Conservation (phyloP, 2,329 filamentous ascomycete genomes). For the Verticillium alfalfae region DNA sequence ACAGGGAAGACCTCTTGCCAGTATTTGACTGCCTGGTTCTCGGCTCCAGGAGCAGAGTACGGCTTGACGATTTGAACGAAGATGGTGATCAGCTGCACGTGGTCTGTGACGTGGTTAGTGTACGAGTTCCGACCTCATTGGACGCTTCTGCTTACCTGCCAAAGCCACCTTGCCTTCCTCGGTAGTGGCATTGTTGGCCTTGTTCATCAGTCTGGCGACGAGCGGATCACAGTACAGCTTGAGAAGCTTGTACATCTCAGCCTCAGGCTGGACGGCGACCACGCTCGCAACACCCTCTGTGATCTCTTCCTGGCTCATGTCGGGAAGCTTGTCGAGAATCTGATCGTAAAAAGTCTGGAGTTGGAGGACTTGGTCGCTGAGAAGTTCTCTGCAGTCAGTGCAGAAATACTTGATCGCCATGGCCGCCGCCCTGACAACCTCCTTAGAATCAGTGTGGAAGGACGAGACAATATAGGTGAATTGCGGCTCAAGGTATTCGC, state of each 20-base stretch:
- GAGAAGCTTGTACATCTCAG: constrained; percentile 76
- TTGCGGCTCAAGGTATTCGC: constrained; percentile 85
- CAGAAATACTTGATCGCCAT: constrained; percentile 97
- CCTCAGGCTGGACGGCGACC: constrained; percentile 75
- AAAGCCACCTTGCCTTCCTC: constrained; percentile 80
- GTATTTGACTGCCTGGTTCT: constrained; percentile 91
- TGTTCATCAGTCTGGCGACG: constrained; percentile 75
- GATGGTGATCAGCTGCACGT: constrained; percentile 84
- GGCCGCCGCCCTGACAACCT: constrained; percentile 86
- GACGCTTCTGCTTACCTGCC: constrained; percentile 53
- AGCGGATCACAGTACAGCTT: constrained; percentile 93
- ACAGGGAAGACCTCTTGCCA: constrained; percentile 92
- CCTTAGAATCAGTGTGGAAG: constrained; percentile 81
- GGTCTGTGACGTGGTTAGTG: constrained; percentile 50
- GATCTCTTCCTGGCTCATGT: constrained; percentile 86
- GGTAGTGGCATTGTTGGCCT: constrained; percentile 79
- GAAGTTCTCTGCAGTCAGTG: constrained; percentile 82
- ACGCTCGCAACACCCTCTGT: constrained; percentile 94
- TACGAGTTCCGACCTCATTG: background rate
- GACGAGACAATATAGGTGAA: constrained; percentile 94
- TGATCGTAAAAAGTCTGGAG: constrained; percentile 90
- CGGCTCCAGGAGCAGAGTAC: constrained; percentile 62
- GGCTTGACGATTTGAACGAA: constrained; percentile 78
- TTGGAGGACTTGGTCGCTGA: constrained; percentile 77
- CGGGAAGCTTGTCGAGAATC: constrained; percentile 79